Conservation (phyloP, 2,329 filamentous ascomycete genomes). For the Fusarium austroafricanum region DNA sequence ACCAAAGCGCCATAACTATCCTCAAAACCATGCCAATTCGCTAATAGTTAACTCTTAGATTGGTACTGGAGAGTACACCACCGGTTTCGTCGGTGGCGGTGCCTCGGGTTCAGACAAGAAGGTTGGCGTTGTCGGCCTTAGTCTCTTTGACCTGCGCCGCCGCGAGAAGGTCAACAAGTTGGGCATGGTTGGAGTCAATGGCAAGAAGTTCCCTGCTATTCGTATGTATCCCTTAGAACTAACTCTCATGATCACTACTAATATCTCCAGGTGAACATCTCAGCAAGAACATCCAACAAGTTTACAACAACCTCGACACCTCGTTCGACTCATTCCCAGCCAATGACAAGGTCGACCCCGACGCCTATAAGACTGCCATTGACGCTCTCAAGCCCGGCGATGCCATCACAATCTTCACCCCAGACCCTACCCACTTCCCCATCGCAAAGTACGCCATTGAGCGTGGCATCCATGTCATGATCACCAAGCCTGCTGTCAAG, state of each 20-base stretch:
- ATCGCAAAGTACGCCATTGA: slow-evolving; percentile 94
- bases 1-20: neutral
- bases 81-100: slow-evolving; percentile 87
- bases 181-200: slow-evolving; percentile 90
- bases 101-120: slow-evolving; percentile 94
- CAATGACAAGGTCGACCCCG: slow-evolving; percentile 77
- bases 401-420: slow-evolving; percentile 96
- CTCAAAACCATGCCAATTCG: neutral
- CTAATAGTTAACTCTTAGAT: slow-evolving; percentile 62
- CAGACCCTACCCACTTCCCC: slow-evolving; percentile 90
- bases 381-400: slow-evolving; percentile 83
- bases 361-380: slow-evolving; percentile 90
- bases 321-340: slow-evolving; percentile 86
- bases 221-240: slow-evolving; percentile 63
- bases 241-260: slow-evolving; percentile 2
- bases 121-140: slow-evolving; percentile 91
- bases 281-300: slow-evolving; percentile 85
- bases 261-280: slow-evolving; percentile 76
- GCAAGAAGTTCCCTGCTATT: slow-evolving; percentile 90
- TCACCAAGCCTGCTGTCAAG: slow-evolving; percentile 95
- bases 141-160: slow-evolving; percentile 87
- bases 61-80: slow-evolving; percentile 96
- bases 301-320: slow-evolving; percentile 90
- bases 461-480: slow-evolving; percentile 86
- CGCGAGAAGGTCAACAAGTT: slow-evolving; percentile 88